phyloP scores from a whole-genome alignment of 1,139 yeast species.

The Taphrina sp. region DNA sequence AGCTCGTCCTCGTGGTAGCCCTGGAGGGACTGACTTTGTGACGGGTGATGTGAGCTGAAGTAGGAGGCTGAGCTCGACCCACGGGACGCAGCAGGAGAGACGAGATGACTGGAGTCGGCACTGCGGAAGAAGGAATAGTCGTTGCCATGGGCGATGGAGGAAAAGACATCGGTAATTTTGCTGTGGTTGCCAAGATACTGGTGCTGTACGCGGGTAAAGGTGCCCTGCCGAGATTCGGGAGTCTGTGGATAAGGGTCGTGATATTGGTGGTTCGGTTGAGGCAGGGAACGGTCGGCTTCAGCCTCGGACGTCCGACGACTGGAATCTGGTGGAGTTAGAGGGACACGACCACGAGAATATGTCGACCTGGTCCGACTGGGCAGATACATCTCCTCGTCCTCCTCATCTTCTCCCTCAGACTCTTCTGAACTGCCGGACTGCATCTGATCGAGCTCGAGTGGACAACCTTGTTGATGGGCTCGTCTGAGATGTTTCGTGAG shows the following conservation, averaged over 20 bases:
- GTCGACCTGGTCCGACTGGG: background rate
- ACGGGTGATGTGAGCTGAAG: background rate
- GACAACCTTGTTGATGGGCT: slow-evolving; percentile 28
- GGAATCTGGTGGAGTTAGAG: slow-evolving; percentile 29
- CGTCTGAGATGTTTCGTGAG: slow-evolving; percentile 34
- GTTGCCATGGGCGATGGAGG: background rate
- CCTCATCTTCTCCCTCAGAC: slow-evolving; percentile 12
- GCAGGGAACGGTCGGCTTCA: background rate
- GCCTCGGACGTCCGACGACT: slow-evolving; percentile 6
- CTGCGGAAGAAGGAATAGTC: slow-evolving; percentile 1
- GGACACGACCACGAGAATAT: slow-evolving; percentile 4
- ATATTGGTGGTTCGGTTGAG: slow-evolving; percentile 2
- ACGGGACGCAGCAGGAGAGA: background rate
- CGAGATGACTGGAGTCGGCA: background rate
- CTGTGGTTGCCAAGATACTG: background rate
- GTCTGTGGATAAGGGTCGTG: background rate
- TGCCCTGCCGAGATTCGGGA: background rate
- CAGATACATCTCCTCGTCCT: background rate
- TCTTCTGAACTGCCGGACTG: background rate
- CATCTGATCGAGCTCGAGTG: slow-evolving; percentile 10
- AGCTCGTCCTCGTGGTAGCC: no score
- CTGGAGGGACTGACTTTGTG: no score
- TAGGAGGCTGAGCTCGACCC: background rate
- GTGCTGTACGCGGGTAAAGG: background rate
- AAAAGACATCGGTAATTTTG: background rate